Base-by-base conservation (phyloP, 2,329 filamentous ascomycete species). In the Daldinia sp. region DNA sequence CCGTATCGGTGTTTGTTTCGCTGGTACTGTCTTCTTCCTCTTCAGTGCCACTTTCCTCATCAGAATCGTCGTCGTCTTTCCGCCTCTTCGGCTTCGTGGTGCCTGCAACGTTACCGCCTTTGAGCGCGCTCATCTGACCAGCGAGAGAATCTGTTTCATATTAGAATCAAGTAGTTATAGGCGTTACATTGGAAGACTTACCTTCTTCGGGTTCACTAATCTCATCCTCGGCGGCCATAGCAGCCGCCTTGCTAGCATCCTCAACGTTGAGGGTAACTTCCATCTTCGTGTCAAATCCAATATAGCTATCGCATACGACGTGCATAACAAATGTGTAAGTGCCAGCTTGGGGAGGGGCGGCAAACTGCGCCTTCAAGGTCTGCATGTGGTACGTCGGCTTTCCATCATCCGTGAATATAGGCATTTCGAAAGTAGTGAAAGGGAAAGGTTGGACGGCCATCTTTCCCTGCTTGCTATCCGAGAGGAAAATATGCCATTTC, bases 121-220 rank as follows among this genome's bases (percentile, higher is more conserved):
- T 96, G 64, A 96, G 86, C 10, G 90, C 90, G 66, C 89, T 89
- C 92, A 97, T 95, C 78, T 96, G 92, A 63, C 93, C 93, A 49
- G 93, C 94, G 69, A 97, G 83, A 1, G 93, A 93, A 79, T 96
- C 93, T 96, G 68, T 1, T 61, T 62, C 58, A 63, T 54, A 60
- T 78, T 68, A 78, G 72, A 59, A 50, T 50, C 30, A 17, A 37
- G 1, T 47, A 47, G 8, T 7, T 23, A 7, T 32, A 30, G 8
- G 21, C 11, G 3, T 50, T 58, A 39, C 48, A 61, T 45, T 23
- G 32, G 27, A 41, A 50, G 45, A 82, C 89, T 82, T 84, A 97
- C 95, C 95, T 83, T 99, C 95, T 67, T 98, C 95, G 32, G 96
- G 95, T 77, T 99, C 95, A 75, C 92, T 96, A 69, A 99, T 99